phyloP scores from a whole-genome alignment of 78 protist species.

The Emiliania huxleyi region DNA sequence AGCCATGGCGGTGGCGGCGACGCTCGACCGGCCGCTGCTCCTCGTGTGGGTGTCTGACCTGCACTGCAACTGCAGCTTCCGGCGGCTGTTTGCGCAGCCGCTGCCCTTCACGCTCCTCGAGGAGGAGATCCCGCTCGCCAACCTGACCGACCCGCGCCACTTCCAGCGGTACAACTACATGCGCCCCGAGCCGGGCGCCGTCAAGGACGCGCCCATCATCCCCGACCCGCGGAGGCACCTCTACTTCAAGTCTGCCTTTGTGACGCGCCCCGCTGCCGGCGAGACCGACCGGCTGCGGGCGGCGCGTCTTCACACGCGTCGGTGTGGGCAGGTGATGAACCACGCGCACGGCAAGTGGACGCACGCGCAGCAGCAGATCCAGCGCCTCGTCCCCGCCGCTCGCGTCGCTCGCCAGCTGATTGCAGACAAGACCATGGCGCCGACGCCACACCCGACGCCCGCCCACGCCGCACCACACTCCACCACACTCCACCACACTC shows the following conservation, averaged over 20 bases:
- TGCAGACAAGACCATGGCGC: neutral
- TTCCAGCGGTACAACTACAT: neutral
- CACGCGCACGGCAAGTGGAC: neutral
- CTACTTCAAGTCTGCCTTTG: neutral
- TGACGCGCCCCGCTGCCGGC: too few relatives aligned
- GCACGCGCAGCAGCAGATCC: neutral
- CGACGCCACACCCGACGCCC: neutral
- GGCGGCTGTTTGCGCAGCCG: neutral
- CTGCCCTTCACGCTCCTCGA: neutral
- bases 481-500: too few relatives aligned
- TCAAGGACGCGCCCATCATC: neutral
- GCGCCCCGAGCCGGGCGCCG: slow-evolving; percentile 7
- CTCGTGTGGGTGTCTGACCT: neutral
- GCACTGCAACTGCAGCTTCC: slow-evolving; percentile 1
- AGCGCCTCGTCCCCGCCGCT: neutral
- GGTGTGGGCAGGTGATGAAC: too few relatives aligned
- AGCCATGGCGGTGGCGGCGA: neutral
- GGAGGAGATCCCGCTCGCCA: neutral
- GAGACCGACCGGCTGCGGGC: too few relatives aligned
- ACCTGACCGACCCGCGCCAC: neutral
- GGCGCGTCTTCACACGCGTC: too few relatives aligned
- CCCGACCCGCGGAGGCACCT: neutral
- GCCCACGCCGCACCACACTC: too few relatives aligned
- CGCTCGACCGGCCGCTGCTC: neutral
- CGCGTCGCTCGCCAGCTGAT: neutral